Conservation (phyloP, 352 stramenopile species). For the Saprolegnia diclina region DNA sequence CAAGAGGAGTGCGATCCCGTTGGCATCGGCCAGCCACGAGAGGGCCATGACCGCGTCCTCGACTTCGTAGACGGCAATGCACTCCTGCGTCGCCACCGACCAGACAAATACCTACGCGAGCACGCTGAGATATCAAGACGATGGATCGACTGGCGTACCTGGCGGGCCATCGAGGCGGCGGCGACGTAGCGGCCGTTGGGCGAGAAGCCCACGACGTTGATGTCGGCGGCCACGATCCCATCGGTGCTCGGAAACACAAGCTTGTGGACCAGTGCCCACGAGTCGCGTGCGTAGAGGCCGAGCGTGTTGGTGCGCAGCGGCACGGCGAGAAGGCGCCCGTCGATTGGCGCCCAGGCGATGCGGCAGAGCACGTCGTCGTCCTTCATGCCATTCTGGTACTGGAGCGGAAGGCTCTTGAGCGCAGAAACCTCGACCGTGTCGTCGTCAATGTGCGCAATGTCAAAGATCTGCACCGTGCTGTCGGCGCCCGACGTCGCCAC, state of each 20-base stretch:
- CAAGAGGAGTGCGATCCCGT: constrained; percentile 17
- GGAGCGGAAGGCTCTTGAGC: constrained; percentile 46
- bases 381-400: constrained; percentile 46
- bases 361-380: constrained; percentile 58
- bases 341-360: constrained; percentile 54
- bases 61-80: constrained; percentile 51
- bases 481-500: constrained; percentile 66
- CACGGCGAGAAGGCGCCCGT: constrained; percentile 42
- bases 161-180: constrained; percentile 55
- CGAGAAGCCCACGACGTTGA: constrained; percentile 71
- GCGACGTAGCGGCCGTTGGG: constrained; percentile 73
- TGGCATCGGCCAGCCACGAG: constrained; percentile 38
- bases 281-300: constrained; percentile 48
- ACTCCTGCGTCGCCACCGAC: constrained; percentile 42
- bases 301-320: constrained; percentile 60
- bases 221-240: constrained; percentile 44
- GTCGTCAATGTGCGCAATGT: constrained; percentile 31
- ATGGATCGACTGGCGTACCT: constrained; percentile 26
- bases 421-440: constrained; percentile 38
- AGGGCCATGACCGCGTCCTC: constrained; percentile 52
- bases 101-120: constrained; percentile 49
- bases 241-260: constrained; percentile 54
- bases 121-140: background rate
- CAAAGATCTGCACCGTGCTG: constrained; percentile 59
- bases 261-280: constrained; percentile 40